Evolutionary conservation across 2,329 filamentous ascomycete species (phyloP), one percentile per base, ranked within the genome.

Genomic region (Cladobotryum protrusum): DNA sequence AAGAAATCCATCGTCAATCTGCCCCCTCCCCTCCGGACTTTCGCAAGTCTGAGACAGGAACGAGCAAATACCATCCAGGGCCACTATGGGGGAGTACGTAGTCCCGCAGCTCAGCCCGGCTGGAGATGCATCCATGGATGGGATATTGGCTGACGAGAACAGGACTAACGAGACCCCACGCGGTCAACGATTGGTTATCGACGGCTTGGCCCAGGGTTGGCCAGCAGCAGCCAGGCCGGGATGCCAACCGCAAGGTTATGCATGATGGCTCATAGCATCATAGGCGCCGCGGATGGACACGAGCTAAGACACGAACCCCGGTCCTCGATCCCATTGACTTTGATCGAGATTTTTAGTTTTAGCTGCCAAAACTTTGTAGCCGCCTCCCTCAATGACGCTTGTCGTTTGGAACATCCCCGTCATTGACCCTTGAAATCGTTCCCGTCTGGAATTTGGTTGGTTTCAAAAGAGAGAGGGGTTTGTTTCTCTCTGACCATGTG

Each of bases 401-500:
- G n/a, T n/a, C n/a, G n/a, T n/a, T n/a, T n/a, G n/a, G n/a, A n/a
- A n/a, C n/a, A n/a, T n/a, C 48, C 48, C 43, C 37, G 48, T 50
- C 44, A 19, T 37, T n/a, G 24, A 47, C 34, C 48, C 48, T 43
- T 37, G 44, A 40, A 29, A 29, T 29, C 24, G 6, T 4, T 29
- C 24, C 24, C 24, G 24, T 29, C 42, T 36, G 48, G 48, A 9
- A 35, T 35, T 43, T 40, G 46, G 35, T 50, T 46, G 48, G 48
- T 50, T 50, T 50, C 48, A 50, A 42, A 36, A 33, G 17, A 43
- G 44, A 46, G 39, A 29, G 43, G 48, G 48, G 37, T 45, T 44
- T 19, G 9, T 33, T 14, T 44, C 18, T 33, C 20, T 35, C 42
- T 42, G 37, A 17, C 41, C 42, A 40, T 45, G 36, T 36, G 41